Base-by-base conservation (phyloP, 768 basidiomycete genomes). In the Omphalotus guepiniiformis region DNA sequence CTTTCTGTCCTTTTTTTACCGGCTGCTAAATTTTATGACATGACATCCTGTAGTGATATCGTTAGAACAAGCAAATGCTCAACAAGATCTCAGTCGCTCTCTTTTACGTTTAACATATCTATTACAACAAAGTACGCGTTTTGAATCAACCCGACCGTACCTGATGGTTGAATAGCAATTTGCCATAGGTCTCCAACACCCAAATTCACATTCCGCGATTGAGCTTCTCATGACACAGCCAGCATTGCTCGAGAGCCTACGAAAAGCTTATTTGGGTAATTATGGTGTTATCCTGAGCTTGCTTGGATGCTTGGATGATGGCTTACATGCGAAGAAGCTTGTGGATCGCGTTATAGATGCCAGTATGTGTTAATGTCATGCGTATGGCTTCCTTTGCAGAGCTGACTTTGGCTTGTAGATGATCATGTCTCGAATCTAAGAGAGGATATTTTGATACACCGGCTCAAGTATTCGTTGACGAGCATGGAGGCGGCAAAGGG, bases 391-490 rank as follows among this genome's bases (percentile, higher is more conserved):
- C 12, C 19, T n/a, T 5, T 23, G 41, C 18, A 8, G 9, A 45
- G 28, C 39, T 46, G 19, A 29, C 35, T 34, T 25, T 36, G 34
- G 23, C 8, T 35, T 50, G 11, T 57, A 94, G 93, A 86, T 53
- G 93, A 95, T 61, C 91, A 94, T 47, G 92, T 97, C 16, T 81
- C 83, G 26, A 95, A 98, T 59, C 64, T 99, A 9, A 79, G 95
- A 39, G 94, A 98, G 67, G 87, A 89, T 51, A 85, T 98, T 29
- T 71, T 98, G 25, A 75, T 78, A 6, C 75, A 89, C 60, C 82
- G 96, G 15, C 70, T 98, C 37, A 85, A 82, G 51, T 96, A 96
- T 63, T 88, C 94, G 1, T 73, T 92, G 46, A 83, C 88, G 3
- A 82, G 81, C 18, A 79, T 88, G 68, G 76, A 88, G 58, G 77